phyloP scores from a whole-genome alignment of 2,329 filamentous ascomycete genomes.

The Chaetomiaceae sp. region DNA sequence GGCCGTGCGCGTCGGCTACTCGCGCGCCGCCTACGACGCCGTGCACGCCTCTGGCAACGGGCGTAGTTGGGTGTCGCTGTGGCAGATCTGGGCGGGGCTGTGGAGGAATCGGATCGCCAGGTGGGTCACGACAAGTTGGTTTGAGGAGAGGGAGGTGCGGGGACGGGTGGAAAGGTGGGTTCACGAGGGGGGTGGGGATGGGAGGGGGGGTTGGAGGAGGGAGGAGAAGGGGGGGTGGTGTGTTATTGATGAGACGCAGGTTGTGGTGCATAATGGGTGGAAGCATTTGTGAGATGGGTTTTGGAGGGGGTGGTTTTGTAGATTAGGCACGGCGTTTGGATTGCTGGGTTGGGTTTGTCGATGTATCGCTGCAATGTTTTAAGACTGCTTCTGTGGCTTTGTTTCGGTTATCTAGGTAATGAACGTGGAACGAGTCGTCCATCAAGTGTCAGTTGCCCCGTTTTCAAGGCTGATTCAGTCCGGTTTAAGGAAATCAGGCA shows the following conservation, averaged over 20 bases:
- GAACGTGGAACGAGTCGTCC: too few species aligned
- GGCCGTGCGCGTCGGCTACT: slow-evolving; percentile 62
- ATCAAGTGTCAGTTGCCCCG: too few species aligned
- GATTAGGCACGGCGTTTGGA: too few species aligned
- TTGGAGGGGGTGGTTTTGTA: too few species aligned
- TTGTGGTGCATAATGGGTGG: slow-evolving; percentile 53
- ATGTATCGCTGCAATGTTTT: too few species aligned
- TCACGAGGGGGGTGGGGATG: slow-evolving; percentile 28
- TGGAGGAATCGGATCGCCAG: slow-evolving; percentile 52
- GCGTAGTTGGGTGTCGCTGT: slow-evolving; percentile 42
- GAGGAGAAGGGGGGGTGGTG: slow-evolving; percentile 42
- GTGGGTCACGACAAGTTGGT: slow-evolving; percentile 21
- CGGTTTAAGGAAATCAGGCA: too few species aligned
- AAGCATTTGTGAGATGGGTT: slow-evolving; percentile 40
- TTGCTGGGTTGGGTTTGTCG: too few species aligned
- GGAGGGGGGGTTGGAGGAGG: slow-evolving; percentile 39
- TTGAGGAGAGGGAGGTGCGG: slow-evolving; percentile 33
- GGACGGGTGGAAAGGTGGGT: slow-evolving; percentile 38
- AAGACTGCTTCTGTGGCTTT: too few species aligned
- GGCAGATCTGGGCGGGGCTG: slow-evolving; percentile 44
- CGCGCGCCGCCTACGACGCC: slow-evolving; percentile 43
- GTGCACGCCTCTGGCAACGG: slow-evolving; percentile 33
- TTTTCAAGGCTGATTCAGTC: too few species aligned
- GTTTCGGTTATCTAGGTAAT: too few species aligned
- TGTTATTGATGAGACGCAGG: slow-evolving; percentile 55